Evolutionary conservation across 1,284 basidiomycete genomes (phyloP).

Genomic region (Mycena citricolor): DNA sequence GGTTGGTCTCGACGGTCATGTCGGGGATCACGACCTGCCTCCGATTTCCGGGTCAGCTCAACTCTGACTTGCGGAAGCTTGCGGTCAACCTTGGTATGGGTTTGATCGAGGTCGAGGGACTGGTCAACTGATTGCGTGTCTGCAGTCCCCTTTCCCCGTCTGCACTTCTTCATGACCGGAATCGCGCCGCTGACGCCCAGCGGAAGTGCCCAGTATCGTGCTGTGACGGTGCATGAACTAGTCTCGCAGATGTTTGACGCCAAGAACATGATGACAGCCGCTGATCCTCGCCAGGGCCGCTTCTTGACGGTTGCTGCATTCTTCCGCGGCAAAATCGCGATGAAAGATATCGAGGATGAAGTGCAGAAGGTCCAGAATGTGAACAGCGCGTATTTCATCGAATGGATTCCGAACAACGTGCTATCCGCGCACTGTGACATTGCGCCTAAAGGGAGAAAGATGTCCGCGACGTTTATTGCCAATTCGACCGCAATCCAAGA

Average conservation of each 20-base stretch:
- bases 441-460: slow-evolving; percentile 89
- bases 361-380: slow-evolving; percentile 97
- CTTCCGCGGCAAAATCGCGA: slow-evolving; percentile 97
- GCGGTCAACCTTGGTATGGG: slow-evolving; percentile 96
- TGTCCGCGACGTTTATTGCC: slow-evolving; percentile 96
- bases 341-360: slow-evolving; percentile 99
- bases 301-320: slow-evolving; percentile 95
- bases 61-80: slow-evolving; percentile 95
- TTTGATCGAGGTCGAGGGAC: neutral
- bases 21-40: slow-evolving; percentile 94
- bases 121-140: slow-evolving; percentile 12
- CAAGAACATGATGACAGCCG: slow-evolving; percentile 93
- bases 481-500: slow-evolving; percentile 98
- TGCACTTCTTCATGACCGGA: slow-evolving; percentile 99
- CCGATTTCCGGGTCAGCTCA: slow-evolving; percentile 98
- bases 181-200: slow-evolving; percentile 94
- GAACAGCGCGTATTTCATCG: slow-evolving; percentile 96
- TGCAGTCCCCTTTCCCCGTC: slow-evolving; percentile 93
- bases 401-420: slow-evolving; percentile 99
- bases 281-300: slow-evolving; percentile 91
- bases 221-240: slow-evolving; percentile 92
- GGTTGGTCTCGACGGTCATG: slow-evolving; percentile 97
- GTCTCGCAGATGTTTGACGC: slow-evolving; percentile 99
- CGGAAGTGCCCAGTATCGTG: slow-evolving; percentile 91
- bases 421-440: slow-evolving; percentile 96